Evolutionary conservation across 2,329 filamentous ascomycete genomes (phyloP).

Genomic region (Penicillium brevicompactum): DNA sequence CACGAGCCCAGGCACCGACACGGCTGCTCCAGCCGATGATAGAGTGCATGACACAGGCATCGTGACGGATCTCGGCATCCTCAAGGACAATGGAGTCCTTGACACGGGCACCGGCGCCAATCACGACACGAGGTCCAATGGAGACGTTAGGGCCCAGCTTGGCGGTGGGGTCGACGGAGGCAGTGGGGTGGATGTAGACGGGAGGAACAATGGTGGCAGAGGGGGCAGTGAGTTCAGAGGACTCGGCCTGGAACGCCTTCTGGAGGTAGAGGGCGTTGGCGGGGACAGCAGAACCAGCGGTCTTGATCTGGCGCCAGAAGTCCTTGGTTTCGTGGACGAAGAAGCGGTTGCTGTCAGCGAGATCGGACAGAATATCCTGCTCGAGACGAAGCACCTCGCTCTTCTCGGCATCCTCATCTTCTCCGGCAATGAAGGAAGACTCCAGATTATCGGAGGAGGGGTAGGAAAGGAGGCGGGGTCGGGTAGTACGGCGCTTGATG

Average conservation of each 20-base stretch:
- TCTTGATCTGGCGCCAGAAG: slow-evolving; percentile 99
- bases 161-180: slow-evolving; percentile 86
- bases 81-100: slow-evolving; percentile 97
- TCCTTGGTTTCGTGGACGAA: slow-evolving; percentile 98
- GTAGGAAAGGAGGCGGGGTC: slow-evolving; percentile 90
- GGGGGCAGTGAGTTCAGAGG: slow-evolving; percentile 77
- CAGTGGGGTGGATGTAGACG: slow-evolving; percentile 92
- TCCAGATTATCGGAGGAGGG: slow-evolving; percentile 94
- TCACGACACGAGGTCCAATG: slow-evolving; percentile 81
- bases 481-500: slow-evolving; percentile 92
- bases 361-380: slow-evolving; percentile 93
- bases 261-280: slow-evolving; percentile 96
- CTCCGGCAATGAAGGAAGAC: slow-evolving; percentile 62
- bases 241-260: slow-evolving; percentile 83
- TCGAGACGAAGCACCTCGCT: slow-evolving; percentile 91
- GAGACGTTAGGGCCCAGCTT: slow-evolving; percentile 97
- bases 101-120: slow-evolving; percentile 85
- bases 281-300: slow-evolving; percentile 92
- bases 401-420: slow-evolving; percentile 73
- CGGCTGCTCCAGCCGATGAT: slow-evolving; percentile 98
- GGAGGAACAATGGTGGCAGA: slow-evolving; percentile 87
- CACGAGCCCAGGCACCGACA: slow-evolving; percentile 95
- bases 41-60: slow-evolving; percentile 90
- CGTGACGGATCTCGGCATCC: slow-evolving; percentile 93
- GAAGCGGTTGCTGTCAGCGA: slow-evolving; percentile 97